Evolutionary conservation across 2,329 filamentous ascomycete genomes (phyloP).

Genomic region (Cadophora malorum): DNA sequence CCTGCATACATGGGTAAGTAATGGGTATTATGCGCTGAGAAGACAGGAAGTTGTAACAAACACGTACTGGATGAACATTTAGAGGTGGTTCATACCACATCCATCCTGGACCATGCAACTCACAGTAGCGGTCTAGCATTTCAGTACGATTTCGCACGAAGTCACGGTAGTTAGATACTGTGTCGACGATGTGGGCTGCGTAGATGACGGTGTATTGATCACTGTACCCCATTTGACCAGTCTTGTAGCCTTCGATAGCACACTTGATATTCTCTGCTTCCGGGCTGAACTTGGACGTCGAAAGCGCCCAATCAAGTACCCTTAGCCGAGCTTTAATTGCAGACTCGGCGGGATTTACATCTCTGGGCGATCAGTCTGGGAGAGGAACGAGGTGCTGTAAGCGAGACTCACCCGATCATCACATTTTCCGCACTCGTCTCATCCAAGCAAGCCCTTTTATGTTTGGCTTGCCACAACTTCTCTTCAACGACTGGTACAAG

Average conservation of each 20-base stretch:
- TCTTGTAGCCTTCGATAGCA: constrained; percentile 51
- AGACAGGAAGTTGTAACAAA: not conserved
- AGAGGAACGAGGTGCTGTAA: not conserved
- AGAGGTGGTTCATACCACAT: constrained; percentile 56
- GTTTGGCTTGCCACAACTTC: constrained; percentile 24
- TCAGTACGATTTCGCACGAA: constrained; percentile 49
- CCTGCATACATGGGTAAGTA: not conserved
- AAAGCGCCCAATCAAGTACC: constrained; percentile 45
- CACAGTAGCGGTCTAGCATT: constrained; percentile 50
- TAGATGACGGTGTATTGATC: constrained; percentile 52
- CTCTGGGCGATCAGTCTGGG: constrained; percentile 29
- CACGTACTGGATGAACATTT: constrained; percentile 31
- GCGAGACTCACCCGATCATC: constrained; percentile 35
- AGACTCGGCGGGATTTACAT: constrained; percentile 31
- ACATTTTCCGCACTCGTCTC: constrained; percentile 46
- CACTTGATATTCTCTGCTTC: constrained; percentile 52
- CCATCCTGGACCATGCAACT: constrained; percentile 50
- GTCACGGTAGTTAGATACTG: constrained; percentile 47
- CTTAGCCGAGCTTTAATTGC: constrained; percentile 46
- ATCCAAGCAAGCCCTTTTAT: constrained; percentile 38
- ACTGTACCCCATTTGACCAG: constrained; percentile 50
- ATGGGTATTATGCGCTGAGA: not conserved
- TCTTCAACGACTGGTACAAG: constrained; percentile 26
- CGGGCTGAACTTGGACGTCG: constrained; percentile 45
- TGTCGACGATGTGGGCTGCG: constrained; percentile 51